Base-by-base conservation (phyloP, 2,329 filamentous ascomycete species). In the Pseudopithomyces chartarum region DNA sequence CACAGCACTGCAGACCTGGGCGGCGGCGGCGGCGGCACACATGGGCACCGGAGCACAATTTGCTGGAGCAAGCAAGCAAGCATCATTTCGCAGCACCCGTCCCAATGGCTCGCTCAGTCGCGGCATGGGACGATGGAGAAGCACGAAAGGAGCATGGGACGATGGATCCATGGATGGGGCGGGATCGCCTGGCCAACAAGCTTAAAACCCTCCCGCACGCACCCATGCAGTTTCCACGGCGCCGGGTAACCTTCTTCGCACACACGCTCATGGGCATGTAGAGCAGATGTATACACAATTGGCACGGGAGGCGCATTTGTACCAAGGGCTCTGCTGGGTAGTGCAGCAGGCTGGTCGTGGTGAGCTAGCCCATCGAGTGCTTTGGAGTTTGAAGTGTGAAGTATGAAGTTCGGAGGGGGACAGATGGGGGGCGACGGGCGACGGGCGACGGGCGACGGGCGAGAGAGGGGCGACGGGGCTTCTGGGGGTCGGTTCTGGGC, bases 221-320 rank as follows among this genome's bases (percentile, higher is more conserved):
- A 59, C 47, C 65, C 67, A 65, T 67, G 63, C 57, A 54, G 48
- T 57, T 64, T 57, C 59, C 67, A 63, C 46, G 60, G 61, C 60
- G 39, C 64, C 63, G 69, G 69, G 34, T 55, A 61, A 57, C 56
- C 49, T 59, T 59, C 23, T 60, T 59, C 56, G 44, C 52, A 54
- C 47, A 43, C 38, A 43, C 36, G 39, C 4, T 4, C 26, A 8
- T 8, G 26, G 26, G 26, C 26, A n/a, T n/a, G n/a, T n/a, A n/a
- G n/a, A n/a, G n/a, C n/a, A n/a, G n/a, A n/a, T n/a, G n/a, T n/a
- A n/a, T n/a, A n/a, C n/a, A n/a, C n/a, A n/a, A n/a, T 29, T 8
- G 26, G 8, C 26, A 5, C 26, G 26, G 26, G 26, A 29, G 26
- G 26, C 26, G 26, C 26, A n/a, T n/a, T n/a, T n/a, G n/a, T n/a